Percentiles rank a stretch among this genome's conserved stretches.
Evolutionary conservation across 352 stramenopile genomes (phyloP).

Genomic region (Halophytophthora polymorphica): DNA sequence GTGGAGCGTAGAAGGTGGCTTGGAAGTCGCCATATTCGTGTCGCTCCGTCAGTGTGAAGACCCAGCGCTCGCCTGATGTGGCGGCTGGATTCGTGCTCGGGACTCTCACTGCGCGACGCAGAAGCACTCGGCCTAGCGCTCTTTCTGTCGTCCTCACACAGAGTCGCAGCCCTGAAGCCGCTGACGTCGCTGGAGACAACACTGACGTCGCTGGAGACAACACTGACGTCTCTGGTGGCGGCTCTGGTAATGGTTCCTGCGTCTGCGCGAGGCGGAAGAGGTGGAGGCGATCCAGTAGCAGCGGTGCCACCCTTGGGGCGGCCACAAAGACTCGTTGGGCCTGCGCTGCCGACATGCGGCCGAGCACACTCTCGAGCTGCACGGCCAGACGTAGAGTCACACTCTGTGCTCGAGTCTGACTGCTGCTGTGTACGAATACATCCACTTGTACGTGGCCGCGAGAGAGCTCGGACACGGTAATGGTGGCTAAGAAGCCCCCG

Average conservation of each 20-base stretch:
- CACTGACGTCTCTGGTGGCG: no score
- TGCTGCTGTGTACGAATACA: conserved; percentile 40
- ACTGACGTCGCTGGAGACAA: no score
- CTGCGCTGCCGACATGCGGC: conserved; percentile 41
- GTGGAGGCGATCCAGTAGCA: conserved; percentile 65
- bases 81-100: neutral
- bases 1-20: conserved; percentile 21
- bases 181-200: neutral
- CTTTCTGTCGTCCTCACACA: conserved; percentile 16
- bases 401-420: conserved; percentile 3
- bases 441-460: conserved; percentile 62
- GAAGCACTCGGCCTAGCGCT: conserved; percentile 20
- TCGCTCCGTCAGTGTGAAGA: conserved; percentile 23
- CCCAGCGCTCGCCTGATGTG: conserved; percentile 9
- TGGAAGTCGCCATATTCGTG: conserved; percentile 19
- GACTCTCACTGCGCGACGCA: conserved; percentile 27
- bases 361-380: conserved; percentile 52
- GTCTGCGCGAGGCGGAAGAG: conserved; percentile 36
- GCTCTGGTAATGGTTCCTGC: conserved; percentile 7
- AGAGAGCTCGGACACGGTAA: conserved; percentile 64
- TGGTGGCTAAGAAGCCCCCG: conserved; percentile 37
- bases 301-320: conserved; percentile 23
- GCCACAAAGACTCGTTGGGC: conserved; percentile 30
- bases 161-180: conserved; percentile 9
- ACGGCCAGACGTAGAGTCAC: conserved; percentile 23